phyloP scores from a whole-genome alignment of 148 eudicot genomes.

The Vaccinium darrowii region DNA sequence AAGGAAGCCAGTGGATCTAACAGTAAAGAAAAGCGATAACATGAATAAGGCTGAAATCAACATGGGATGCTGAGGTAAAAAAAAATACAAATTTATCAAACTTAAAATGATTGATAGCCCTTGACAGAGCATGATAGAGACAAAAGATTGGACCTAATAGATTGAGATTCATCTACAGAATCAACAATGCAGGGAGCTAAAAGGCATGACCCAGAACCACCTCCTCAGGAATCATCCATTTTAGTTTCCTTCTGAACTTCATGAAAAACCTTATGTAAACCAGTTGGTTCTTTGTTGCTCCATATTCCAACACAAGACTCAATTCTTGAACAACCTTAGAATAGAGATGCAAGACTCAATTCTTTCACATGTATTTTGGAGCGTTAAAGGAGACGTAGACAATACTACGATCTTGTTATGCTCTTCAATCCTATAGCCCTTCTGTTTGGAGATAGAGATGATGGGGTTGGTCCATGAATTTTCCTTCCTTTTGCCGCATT shows the following conservation, averaged over 20 bases:
- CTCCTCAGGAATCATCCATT: conserved; percentile 1
- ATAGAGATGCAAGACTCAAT: background rate
- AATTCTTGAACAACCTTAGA: background rate
- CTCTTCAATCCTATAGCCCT: background rate
- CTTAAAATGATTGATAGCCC: too few relatives aligned
- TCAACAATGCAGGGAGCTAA: background rate
- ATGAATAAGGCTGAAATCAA: too few relatives aligned
- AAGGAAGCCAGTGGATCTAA: too few relatives aligned
- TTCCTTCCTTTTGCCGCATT: too few relatives aligned
- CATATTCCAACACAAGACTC: background rate
- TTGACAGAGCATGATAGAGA: too few relatives aligned
- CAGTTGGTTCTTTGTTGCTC: background rate
- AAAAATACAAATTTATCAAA: too few relatives aligned
- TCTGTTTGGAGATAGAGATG: background rate
- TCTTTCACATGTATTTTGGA: background rate
- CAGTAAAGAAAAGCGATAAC: too few relatives aligned
- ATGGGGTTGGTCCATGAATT: too few relatives aligned
- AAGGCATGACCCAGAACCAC: background rate
- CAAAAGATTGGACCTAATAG: too few relatives aligned
- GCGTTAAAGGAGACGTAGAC: background rate
- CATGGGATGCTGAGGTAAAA: too few relatives aligned
- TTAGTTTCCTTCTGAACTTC: background rate
- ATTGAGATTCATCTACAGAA: background rate
- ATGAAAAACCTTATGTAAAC: background rate
- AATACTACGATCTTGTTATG: background rate